phyloP scores from a whole-genome alignment of 331 rosid genomes.

The Quercus lobata region DNA sequence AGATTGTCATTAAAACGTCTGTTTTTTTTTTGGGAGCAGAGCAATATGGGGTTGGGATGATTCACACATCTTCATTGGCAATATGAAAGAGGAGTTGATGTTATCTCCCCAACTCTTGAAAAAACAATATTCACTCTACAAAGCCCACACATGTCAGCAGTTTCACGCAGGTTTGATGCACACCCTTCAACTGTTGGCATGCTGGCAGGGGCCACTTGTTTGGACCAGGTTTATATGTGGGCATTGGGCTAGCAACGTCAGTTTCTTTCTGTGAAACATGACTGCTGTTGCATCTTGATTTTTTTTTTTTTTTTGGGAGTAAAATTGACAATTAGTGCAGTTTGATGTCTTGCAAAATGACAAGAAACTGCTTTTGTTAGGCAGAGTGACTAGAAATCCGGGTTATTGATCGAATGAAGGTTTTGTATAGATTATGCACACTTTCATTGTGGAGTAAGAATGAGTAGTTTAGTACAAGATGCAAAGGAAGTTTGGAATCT shows the following conservation, averaged over 20 bases:
- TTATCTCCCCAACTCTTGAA: constrained; percentile 44
- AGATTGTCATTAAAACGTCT: not conserved
- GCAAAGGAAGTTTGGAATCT: constrained; percentile 12
- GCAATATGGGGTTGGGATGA: constrained; percentile 50
- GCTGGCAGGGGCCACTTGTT: constrained; percentile 79
- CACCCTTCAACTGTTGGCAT: constrained; percentile 64
- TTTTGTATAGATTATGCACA: no score
- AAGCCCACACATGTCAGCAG: constrained; percentile 66
- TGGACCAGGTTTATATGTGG: constrained; percentile 84
- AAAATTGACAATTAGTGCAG: not conserved
- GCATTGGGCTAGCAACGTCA: constrained; percentile 28
- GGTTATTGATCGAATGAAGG: no score
- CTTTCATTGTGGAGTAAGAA: no score
- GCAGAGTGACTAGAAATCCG: not conserved
- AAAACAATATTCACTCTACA: constrained; percentile 39
- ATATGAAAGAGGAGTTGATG: constrained; percentile 23
- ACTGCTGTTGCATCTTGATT: not conserved
- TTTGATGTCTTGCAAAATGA: not conserved
- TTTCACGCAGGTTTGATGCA: constrained; percentile 70
- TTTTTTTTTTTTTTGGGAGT: no score
- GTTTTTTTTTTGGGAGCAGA: constrained; percentile 31
- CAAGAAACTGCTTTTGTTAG: not conserved
- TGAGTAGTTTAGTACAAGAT: no score
- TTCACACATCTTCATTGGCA: no score
- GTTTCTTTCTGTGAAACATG: not conserved